Percentiles rank a stretch among this genome's conserved stretches.
Conservation (phyloP, 169 alveolate species). For the Amoebophrya sp. region DNA sequence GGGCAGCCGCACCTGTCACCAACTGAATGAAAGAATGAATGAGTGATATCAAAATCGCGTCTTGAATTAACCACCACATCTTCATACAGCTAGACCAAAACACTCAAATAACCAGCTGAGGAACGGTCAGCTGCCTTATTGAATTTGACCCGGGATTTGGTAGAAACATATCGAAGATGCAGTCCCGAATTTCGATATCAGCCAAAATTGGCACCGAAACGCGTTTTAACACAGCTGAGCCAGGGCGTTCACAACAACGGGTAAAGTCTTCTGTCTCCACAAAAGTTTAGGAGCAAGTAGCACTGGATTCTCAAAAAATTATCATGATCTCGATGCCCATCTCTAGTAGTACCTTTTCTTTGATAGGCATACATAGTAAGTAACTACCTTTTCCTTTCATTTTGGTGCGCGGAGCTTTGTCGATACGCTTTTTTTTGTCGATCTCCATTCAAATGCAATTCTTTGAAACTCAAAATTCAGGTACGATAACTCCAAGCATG, state of each 20-base stretch:
- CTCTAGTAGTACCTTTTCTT: not conserved
- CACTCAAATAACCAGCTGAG: too few species aligned
- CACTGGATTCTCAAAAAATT: not conserved
- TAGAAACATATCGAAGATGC: conserved; percentile 39
- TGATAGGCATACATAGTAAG: not conserved
- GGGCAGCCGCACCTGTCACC: too few species aligned
- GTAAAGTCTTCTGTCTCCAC: not conserved
- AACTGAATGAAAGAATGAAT: too few species aligned
- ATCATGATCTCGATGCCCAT: too few species aligned
- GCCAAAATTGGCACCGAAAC: conserved; percentile 35
- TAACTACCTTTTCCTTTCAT: not conserved
- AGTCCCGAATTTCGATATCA: conserved; percentile 36
- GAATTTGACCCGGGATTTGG: not conserved
- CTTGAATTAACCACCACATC: too few species aligned
- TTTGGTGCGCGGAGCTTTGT: too few species aligned
- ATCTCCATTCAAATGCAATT: not conserved
- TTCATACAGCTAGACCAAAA: too few species aligned
- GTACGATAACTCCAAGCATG: conserved; percentile 45
- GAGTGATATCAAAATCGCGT: too few species aligned
- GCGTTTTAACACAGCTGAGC: conserved; percentile 42
- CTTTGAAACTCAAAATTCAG: conserved; percentile 28
- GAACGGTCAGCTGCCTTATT: not conserved
- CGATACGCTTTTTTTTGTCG: not conserved
- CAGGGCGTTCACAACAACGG: conserved; percentile 28
- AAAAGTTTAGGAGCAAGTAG: not conserved